Base-by-base conservation (phyloP, 257 asterid species). In the Thymus quinquecostatus region DNA sequence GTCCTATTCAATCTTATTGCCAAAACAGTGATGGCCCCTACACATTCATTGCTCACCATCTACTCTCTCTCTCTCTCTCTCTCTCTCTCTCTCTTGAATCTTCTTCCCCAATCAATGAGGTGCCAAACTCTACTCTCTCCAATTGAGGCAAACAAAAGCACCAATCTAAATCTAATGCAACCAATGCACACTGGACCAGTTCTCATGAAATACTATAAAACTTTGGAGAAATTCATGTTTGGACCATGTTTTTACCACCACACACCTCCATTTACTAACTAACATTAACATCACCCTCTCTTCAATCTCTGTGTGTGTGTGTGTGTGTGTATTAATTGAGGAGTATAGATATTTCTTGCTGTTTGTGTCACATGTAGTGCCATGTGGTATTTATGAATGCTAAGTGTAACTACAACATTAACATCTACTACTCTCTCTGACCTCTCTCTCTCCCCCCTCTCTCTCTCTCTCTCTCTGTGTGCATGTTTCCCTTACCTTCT, bases 1-100 rank as follows among this genome's bases (percentile, higher is more conserved):
- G 80, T 69, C 75, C 50, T 68, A 50, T 54, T 72, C 73, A 73
- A 75, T 57, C 55, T 21, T 60, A 67, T 47, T 54, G 50, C 58
- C 50, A 10, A 59, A 66, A 51, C 41, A 60, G 33, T 12, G 40
- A 40, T 81, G 68, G 75, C 77, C 76, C 79, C 76, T 75, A 27
- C 69, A 60, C 73, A 80, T 73, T 79, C 9, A 82, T 76, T 80
- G 81, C 72, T 10, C 72, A 69, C 72, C 80, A 56, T 75, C 77
- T 51, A 60, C 60, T 80, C 77, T n/a, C 69, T 59, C 74, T 5
- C 34, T 48, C 34, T 48, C 53, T 13, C 30, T 12, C 54, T 12
- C 54, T 49, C 54, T 49, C 55, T 13, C 55, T 13, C 51, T 9
- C 50, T 45, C n/a, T 45, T 10, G 30, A 29, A 28, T 34, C 43